phyloP scores from a whole-genome alignment of 108 stramenopile genomes.

The Pseudonitzschia multiseries region DNA sequence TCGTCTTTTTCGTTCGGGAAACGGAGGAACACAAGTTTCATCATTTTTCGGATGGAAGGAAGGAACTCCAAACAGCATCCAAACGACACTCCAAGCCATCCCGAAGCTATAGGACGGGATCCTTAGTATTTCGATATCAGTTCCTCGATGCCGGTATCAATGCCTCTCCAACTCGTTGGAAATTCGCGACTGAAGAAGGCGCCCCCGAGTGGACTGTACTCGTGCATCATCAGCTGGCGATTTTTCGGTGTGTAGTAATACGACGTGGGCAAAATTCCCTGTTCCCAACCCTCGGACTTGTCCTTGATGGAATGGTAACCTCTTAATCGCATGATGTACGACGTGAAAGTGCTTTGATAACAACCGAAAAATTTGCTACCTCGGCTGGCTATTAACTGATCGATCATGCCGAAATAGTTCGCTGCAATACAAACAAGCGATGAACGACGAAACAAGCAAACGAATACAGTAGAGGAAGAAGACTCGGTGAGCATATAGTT shows the following conservation, averaged over 20 bases:
- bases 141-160: slow-evolving; percentile 59
- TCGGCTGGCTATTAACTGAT: slow-evolving; percentile 77
- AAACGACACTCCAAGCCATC: neutral
- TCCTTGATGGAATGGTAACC: slow-evolving; percentile 71
- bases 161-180: slow-evolving; percentile 79
- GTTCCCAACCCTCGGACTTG: slow-evolving; percentile 52
- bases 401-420: slow-evolving; percentile 82
- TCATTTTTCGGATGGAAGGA: too few species aligned
- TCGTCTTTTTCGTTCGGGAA: too few species aligned
- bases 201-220: slow-evolving; percentile 57
- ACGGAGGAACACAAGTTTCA: too few species aligned
- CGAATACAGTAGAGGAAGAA: neutral
- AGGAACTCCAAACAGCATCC: neutral
- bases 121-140: neutral
- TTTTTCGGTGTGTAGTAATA: slow-evolving; percentile 68
- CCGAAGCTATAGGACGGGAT: too few species aligned
- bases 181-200: slow-evolving; percentile 86
- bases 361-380: slow-evolving; percentile 79
- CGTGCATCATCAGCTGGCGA: slow-evolving; percentile 53
- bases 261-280: slow-evolving; percentile 63
- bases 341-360: slow-evolving; percentile 49
- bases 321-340: slow-evolving; percentile 82
- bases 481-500: neutral
- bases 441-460: too few species aligned
- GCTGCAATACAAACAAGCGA: slow-evolving; percentile 33